A percentile compares a stretch with the other conserved stretches of the same genome.
Conservation (phyloP, 169 alveolate genomes). For the Plasmodium gonderi region DNA sequence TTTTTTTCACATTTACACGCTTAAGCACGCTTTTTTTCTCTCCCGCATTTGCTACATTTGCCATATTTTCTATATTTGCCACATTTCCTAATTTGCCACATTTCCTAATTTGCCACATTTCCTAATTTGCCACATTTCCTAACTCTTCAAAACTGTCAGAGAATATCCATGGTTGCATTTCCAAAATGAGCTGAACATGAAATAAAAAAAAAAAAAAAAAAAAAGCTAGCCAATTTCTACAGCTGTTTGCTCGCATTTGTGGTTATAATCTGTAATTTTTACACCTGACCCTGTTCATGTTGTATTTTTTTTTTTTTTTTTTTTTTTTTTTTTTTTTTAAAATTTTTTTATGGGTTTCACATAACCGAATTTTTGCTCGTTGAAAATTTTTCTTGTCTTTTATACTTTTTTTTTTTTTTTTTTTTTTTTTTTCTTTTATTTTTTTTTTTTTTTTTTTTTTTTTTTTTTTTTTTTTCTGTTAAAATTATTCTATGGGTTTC, state of each 20-base stretch:
- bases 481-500: background rate
- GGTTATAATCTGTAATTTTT: background rate
- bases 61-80: background rate
- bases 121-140: background rate
- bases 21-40: background rate
- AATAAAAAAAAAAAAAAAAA: background rate
- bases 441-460: background rate
- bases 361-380: constrained; percentile 9
- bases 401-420: background rate
- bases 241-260: constrained; percentile 2
- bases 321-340: background rate
- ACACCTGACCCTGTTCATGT: constrained; percentile 16
- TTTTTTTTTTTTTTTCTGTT: background rate
- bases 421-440: background rate
- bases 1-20: background rate
- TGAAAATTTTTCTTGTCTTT: constrained; percentile 16
- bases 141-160: background rate
- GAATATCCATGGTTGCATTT: background rate
- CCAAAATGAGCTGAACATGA: background rate
- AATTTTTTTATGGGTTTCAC: background rate
- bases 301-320: background rate
- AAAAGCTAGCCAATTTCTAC: background rate
- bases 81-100: background rate
- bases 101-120: background rate
- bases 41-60: background rate